Conservation (phyloP, 345 rosid genomes). For the Mercurialis annua region DNA sequence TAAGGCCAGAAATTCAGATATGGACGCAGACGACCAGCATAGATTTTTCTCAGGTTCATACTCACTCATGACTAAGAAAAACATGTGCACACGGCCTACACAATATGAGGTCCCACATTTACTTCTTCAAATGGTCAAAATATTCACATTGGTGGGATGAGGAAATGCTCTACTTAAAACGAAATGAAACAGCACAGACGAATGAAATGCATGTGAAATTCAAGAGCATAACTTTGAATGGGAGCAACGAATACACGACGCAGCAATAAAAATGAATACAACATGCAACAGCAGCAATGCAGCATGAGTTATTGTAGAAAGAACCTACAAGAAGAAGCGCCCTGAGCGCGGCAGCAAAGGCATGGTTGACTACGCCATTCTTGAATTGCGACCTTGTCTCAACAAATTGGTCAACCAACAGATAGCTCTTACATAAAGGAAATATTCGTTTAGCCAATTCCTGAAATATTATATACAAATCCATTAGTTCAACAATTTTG, state of each 20-base stretch:
- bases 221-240: background rate
- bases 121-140: background rate
- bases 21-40: background rate
- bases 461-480: slow-evolving; percentile 40
- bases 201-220: background rate
- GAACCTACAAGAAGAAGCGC: slow-evolving; percentile 81
- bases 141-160: background rate
- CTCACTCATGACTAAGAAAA: background rate
- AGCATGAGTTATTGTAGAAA: slow-evolving; percentile 26
- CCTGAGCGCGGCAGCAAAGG: slow-evolving; percentile 94
- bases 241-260: background rate
- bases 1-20: background rate
- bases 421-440: slow-evolving; percentile 79
- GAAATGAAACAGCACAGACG: background rate
- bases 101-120: background rate
- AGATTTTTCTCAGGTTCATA: background rate
- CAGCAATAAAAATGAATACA: background rate
- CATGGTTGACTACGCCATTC: slow-evolving; percentile 92
- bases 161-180: slow-evolving; percentile 2
- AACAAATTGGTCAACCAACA: slow-evolving; percentile 83
- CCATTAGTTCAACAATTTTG: slow-evolving; percentile 18
- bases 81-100: background rate
- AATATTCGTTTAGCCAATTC: slow-evolving; percentile 80
- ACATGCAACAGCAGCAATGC: slow-evolving; percentile 17
- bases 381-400: slow-evolving; percentile 96